Percentiles rank a stretch among this genome's conserved stretches.
phyloP scores from a whole-genome alignment of 2,329 filamentous ascomycete species.

The Ophiostoma triangulosporum region DNA sequence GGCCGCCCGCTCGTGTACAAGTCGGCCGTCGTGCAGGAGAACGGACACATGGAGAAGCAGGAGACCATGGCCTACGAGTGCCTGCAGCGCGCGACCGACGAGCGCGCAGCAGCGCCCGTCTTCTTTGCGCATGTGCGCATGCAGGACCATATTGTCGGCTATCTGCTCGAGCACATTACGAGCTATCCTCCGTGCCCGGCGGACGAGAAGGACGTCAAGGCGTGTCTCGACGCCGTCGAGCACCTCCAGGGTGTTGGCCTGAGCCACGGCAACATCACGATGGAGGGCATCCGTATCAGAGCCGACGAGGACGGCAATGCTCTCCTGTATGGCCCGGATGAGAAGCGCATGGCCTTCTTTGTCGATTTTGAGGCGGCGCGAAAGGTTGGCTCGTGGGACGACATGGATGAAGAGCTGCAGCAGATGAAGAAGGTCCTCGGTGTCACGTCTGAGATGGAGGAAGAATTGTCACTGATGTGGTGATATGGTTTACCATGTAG shows the following conservation, averaged over 20 bases:
- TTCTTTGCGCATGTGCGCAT: background rate
- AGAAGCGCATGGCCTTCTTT: background rate
- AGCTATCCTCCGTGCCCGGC: no score
- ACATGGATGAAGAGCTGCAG: no score
- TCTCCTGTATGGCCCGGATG: background rate
- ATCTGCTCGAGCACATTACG: background rate
- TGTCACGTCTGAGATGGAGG: no score
- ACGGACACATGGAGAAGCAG: background rate
- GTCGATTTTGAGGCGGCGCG: background rate
- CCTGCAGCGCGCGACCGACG: background rate
- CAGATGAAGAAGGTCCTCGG: no score
- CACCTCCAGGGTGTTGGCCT: background rate
- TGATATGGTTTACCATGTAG: no score
- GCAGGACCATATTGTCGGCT: background rate
- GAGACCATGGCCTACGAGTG: background rate
- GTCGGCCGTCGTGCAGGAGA: no score
- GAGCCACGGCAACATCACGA: background rate
- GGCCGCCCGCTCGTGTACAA: background rate
- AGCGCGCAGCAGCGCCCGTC: background rate
- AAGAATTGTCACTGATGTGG: no score
- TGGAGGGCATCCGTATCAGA: background rate
- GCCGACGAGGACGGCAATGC: background rate
- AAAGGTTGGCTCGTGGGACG: no score
- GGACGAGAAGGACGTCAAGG: background rate
- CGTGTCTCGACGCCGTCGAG: background rate